Evolutionary conservation across 768 basidiomycete genomes (phyloP).

Genomic region (Amanita muscaria): DNA sequence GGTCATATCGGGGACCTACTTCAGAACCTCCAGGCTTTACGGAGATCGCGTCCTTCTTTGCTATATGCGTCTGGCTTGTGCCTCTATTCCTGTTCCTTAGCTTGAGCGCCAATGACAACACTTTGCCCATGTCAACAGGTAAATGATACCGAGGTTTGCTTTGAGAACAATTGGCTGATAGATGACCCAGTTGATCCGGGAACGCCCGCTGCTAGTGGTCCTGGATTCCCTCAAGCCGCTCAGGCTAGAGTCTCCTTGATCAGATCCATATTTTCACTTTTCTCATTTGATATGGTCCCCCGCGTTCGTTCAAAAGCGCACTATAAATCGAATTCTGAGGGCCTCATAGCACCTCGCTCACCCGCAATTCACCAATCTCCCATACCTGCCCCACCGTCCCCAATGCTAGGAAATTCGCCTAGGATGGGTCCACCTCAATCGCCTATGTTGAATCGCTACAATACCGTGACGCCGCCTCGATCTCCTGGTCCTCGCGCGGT

Average conservation of each 20-base stretch:
- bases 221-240: constrained; percentile 18
- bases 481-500: constrained; percentile 24
- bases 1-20: constrained; percentile 35
- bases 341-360: constrained; percentile 60
- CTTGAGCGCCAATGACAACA: constrained; percentile 94
- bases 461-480: constrained; percentile 25
- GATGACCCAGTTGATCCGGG: constrained; percentile 26
- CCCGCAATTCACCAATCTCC: constrained; percentile 30
- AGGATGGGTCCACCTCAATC: background rate
- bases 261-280: constrained; percentile 51
- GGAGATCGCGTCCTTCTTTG: constrained; percentile 80
- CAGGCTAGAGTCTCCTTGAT: constrained; percentile 49
- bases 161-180: constrained; percentile 1
- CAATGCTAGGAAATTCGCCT: constrained; percentile 17
- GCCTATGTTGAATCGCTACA: constrained; percentile 5
- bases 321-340: constrained; percentile 48
- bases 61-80: constrained; percentile 77
- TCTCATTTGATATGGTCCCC: constrained; percentile 32
- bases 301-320: constrained; percentile 34
- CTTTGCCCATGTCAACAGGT: constrained; percentile 70
- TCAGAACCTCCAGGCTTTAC: constrained; percentile 41
- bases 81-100: constrained; percentile 94
- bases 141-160: constrained; percentile 11
- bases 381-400: constrained; percentile 21
- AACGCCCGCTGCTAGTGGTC: constrained; percentile 32